A percentile compares a stretch with the other conserved stretches of the same genome.
Evolutionary conservation across 306 rosid genomes (phyloP).

Genomic region (Canavalia ensiformis): DNA sequence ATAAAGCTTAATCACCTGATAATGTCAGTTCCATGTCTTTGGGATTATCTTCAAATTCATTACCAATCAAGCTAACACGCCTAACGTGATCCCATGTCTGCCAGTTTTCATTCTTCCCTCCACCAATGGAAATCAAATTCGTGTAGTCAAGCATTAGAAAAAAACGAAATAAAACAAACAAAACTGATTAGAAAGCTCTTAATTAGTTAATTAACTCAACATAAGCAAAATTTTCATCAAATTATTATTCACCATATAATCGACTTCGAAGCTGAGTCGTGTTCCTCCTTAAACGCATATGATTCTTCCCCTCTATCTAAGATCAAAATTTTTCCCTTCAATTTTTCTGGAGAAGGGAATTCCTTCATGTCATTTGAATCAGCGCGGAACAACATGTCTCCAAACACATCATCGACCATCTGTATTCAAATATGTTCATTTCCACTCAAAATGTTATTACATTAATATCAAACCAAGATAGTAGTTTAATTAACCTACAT

Average conservation of each 20-base stretch:
- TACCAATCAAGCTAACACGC: conserved; percentile 92
- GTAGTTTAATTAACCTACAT: neutral
- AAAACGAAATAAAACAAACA: neutral
- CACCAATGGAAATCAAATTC: conserved; percentile 81
- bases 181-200: neutral
- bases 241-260: conserved; percentile 52
- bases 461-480: neutral
- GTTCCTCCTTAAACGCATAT: too few relatives aligned
- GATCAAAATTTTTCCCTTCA: conserved; percentile 72
- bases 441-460: too few relatives aligned
- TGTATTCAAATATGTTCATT: conserved; percentile 10
- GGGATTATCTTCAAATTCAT: conserved; percentile 63
- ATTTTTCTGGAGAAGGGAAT: conserved; percentile 71
- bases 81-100: conserved; percentile 49
- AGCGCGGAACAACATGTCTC: conserved; percentile 59
- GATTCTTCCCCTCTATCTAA: conserved; percentile 45
- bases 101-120: conserved; percentile 60
- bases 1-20: conserved; percentile 60
- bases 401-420: conserved; percentile 73
- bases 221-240: neutral
- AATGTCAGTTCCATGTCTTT: conserved; percentile 55
- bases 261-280: neutral
- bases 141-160: conserved; percentile 53
- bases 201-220: neutral
- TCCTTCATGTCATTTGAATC: conserved; percentile 30